A percentile compares a stretch with the other conserved stretches of the same genome.
Conservation (phyloP, 1,284 basidiomycete species). For the Papiliotrema laurentii region DNA sequence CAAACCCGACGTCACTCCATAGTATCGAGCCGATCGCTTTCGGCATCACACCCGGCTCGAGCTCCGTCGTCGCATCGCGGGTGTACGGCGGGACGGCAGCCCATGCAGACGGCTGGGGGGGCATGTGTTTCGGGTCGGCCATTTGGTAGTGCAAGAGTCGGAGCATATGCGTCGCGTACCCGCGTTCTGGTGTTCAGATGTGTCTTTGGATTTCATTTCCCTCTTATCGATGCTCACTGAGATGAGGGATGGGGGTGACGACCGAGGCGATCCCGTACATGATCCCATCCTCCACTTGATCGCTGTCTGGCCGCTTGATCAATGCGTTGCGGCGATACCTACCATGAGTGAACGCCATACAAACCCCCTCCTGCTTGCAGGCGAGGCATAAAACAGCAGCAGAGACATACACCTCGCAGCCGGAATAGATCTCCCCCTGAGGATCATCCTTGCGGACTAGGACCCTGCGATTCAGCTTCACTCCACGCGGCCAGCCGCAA, state of each 20-base stretch:
- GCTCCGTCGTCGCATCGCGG: neutral
- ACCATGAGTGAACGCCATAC: neutral
- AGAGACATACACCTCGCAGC: constrained; percentile 21
- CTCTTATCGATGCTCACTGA: constrained; percentile 13
- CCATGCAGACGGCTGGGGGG: constrained; percentile 22
- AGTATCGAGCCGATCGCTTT: constrained; percentile 25
- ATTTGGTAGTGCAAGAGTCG: constrained; percentile 30
- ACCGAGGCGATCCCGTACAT: constrained; percentile 37
- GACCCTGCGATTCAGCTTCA: constrained; percentile 7
- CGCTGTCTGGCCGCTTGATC: constrained; percentile 14
- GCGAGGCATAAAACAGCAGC: no score
- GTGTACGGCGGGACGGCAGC: constrained; percentile 15
- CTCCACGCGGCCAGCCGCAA: no score
- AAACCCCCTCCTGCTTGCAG: neutral
- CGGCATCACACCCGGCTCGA: constrained; percentile 3
- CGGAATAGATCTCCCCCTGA: constrained; percentile 9
- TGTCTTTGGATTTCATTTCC: neutral
- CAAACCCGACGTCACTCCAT: constrained; percentile 31
- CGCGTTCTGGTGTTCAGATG: constrained; percentile 16
- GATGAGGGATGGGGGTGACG: constrained; percentile 25
- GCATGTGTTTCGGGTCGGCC: constrained; percentile 9
- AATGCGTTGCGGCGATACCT: constrained; percentile 21
- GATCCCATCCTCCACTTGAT: constrained; percentile 12
- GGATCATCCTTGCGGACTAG: constrained; percentile 10
- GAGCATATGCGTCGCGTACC: constrained; percentile 33